Evolutionary conservation across 106 monocot species (phyloP).

Genomic region (Gastrodia elata): DNA sequence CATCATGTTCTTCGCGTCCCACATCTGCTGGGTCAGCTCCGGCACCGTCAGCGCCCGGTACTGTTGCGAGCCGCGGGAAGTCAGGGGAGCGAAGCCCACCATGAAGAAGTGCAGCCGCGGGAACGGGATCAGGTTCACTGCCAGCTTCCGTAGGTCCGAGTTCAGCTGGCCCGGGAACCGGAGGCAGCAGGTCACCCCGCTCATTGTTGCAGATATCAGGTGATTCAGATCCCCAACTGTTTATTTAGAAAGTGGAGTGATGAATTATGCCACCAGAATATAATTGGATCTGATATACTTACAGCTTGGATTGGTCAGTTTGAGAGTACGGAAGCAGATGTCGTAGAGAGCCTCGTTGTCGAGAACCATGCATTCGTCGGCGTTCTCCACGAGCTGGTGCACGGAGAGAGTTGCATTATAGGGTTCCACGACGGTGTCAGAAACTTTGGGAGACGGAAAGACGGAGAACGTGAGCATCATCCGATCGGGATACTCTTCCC

Average conservation of each 20-base stretch:
- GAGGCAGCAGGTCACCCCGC: conserved; percentile 40
- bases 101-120: conserved; percentile 71
- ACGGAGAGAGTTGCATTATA: conserved; percentile 49
- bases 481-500: conserved; percentile 36
- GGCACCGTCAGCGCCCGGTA: conserved; percentile 71
- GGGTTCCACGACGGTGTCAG: conserved; percentile 46
- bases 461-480: conserved; percentile 14
- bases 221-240: conserved; percentile 47
- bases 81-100: conserved; percentile 54
- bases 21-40: conserved; percentile 42
- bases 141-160: conserved; percentile 43
- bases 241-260: not conserved
- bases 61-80: conserved; percentile 59
- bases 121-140: conserved; percentile 59
- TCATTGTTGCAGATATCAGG: conserved; percentile 50
- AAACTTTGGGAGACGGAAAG: conserved; percentile 46
- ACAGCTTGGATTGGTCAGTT: conserved; percentile 11
- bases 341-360: conserved; percentile 50
- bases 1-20: conserved; percentile 69
- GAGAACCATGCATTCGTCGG: conserved; percentile 48
- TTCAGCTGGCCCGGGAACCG: conserved; percentile 39
- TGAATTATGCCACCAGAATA: not conserved
- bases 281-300: not conserved
- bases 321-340: conserved; percentile 37
- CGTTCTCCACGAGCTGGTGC: conserved; percentile 46